phyloP scores from a whole-genome alignment of 176 grass and related monocot species.

The Musa beccarii region DNA sequence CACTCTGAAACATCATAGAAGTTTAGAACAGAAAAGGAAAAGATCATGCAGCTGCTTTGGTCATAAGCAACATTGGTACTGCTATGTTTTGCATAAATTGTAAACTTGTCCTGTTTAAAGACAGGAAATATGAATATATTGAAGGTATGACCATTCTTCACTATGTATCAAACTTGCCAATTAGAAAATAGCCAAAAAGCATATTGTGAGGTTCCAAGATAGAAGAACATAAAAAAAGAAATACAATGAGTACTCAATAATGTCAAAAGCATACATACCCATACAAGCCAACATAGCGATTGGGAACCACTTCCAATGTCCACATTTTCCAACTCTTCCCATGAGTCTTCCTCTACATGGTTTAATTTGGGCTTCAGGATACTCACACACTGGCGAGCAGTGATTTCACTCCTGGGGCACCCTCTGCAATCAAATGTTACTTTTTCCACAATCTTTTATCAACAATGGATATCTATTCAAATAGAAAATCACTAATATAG shows the following conservation, averaged over 20 bases:
- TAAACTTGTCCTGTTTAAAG: background rate
- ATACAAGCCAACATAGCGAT: constrained; percentile 77
- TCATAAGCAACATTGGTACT: too few species aligned
- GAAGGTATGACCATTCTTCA: background rate
- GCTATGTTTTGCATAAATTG: too few species aligned
- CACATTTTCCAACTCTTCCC: constrained; percentile 78
- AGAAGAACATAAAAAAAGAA: background rate
- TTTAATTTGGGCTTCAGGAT: constrained; percentile 86
- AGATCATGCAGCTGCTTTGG: background rate
- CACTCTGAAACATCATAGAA: too few species aligned
- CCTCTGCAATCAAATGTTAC: constrained; percentile 65
- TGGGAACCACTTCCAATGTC: constrained; percentile 58
- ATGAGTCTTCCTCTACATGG: constrained; percentile 74
- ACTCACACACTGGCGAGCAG: constrained; percentile 55
- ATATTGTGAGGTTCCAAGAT: constrained; percentile 5
- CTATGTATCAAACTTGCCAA: background rate
- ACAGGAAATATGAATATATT: background rate
- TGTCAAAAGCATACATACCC: constrained; percentile 38
- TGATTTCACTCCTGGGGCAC: constrained; percentile 65
- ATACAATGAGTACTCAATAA: background rate
- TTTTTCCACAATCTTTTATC: constrained; percentile 27
- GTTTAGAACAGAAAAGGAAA: background rate
- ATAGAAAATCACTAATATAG: background rate
- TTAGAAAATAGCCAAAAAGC: background rate
- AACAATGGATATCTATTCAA: constrained; percentile 26